Percentiles rank a stretch among this genome's conserved stretches.
Evolutionary conservation across 306 rosid species (phyloP).

Genomic region (Malus orientalis): DNA sequence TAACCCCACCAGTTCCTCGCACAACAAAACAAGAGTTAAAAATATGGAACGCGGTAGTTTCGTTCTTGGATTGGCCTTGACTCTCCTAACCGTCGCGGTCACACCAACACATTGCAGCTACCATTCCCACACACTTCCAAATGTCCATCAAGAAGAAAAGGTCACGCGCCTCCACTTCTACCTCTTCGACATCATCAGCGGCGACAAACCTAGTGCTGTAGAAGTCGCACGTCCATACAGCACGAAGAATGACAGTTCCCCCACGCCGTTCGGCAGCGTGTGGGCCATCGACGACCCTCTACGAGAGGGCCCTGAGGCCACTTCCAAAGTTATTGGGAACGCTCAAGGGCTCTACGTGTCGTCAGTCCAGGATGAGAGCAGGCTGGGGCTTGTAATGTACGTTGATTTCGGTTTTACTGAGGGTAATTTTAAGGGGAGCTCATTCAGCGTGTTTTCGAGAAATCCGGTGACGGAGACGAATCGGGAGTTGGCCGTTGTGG

Average conservation of each 20-base stretch:
- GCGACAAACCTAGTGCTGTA: slow-evolving; percentile 16
- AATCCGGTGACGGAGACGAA: slow-evolving; percentile 27
- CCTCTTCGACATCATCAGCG: slow-evolving; percentile 41
- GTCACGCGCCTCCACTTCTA: slow-evolving; percentile 35
- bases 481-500: slow-evolving; percentile 38
- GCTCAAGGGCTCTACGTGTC: slow-evolving; percentile 36
- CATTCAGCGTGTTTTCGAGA: slow-evolving; percentile 32
- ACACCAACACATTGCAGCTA: slow-evolving; percentile 14
- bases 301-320: slow-evolving; percentile 24
- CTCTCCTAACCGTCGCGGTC: neutral
- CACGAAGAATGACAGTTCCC: neutral
- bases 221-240: slow-evolving; percentile 16
- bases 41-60: slow-evolving; percentile 10
- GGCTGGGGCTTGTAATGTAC: slow-evolving; percentile 13
- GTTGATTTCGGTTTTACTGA: slow-evolving; percentile 27
- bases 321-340: slow-evolving; percentile 27
- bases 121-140: slow-evolving; percentile 1
- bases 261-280: slow-evolving; percentile 27
- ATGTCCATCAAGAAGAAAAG: slow-evolving; percentile 14
- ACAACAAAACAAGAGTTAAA: neutral
- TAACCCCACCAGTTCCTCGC: neutral
- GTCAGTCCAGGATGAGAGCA: neutral
- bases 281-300: slow-evolving; percentile 28
- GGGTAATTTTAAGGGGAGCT: slow-evolving; percentile 33
- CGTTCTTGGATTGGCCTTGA: neutral